Conservation (phyloP, 306 rosid genomes). For the Dryas alaskensis region DNA sequence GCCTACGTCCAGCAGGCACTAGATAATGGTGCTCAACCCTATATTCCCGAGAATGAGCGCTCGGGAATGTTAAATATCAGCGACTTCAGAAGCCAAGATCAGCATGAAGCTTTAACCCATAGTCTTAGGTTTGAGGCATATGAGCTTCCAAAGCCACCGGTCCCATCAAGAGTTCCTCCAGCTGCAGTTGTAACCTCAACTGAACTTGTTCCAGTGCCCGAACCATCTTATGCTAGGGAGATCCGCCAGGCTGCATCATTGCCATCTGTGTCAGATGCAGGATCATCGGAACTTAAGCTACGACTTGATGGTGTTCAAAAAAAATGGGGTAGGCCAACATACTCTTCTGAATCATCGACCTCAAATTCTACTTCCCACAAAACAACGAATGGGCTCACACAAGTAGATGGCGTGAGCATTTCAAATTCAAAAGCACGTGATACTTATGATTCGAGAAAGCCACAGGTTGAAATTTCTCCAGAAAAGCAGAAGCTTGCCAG, state of each 20-base stretch:
- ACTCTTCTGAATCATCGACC: conserved; percentile 43
- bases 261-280: conserved; percentile 52
- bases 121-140: conserved; percentile 82
- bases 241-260: conserved; percentile 40
- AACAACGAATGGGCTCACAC: conserved; percentile 50
- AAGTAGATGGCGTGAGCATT: conserved; percentile 39
- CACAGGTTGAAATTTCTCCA: conserved; percentile 51
- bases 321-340: conserved; percentile 77
- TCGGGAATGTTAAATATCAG: conserved; percentile 42
- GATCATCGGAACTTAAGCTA: conserved; percentile 59
- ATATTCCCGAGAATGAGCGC: conserved; percentile 66
- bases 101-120: conserved; percentile 57
- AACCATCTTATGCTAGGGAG: conserved; percentile 62
- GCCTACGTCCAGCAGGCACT: conserved; percentile 56
- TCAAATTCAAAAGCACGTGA: conserved; percentile 48
- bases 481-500: conserved; percentile 93
- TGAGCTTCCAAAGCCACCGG: conserved; percentile 66
- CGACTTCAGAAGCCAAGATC: conserved; percentile 53
- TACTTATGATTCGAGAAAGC: conserved; percentile 51
- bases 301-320: conserved; percentile 84
- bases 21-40: conserved; percentile 77
- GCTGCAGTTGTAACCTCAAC: conserved; percentile 46
- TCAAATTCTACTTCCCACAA: conserved; percentile 52
- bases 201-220: conserved; percentile 66
- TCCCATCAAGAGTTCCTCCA: conserved; percentile 42